Evolutionary conservation across 78 protist species (phyloP).

Genomic region (Dictyostelium intermedium): DNA sequence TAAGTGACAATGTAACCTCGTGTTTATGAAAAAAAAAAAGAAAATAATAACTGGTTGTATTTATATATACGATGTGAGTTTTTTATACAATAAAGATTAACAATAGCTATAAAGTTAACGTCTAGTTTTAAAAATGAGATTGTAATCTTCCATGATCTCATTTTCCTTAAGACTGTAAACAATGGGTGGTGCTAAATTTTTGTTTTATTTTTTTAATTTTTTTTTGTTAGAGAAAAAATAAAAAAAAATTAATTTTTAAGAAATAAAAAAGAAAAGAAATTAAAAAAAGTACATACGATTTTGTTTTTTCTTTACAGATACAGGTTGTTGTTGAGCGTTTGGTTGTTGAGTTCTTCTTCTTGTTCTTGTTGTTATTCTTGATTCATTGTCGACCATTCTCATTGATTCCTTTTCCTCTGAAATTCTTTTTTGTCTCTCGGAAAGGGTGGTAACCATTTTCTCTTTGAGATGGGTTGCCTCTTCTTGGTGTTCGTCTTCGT

Average conservation of each 20-base stretch:
- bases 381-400: slow-evolving; percentile 40
- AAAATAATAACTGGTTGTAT: too few species aligned
- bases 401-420: slow-evolving; percentile 70
- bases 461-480: slow-evolving; percentile 38
- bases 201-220: too few species aligned
- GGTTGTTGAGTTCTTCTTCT: slow-evolving; percentile 74
- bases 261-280: too few species aligned
- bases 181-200: slow-evolving; percentile 29
- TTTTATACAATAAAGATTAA: background rate
- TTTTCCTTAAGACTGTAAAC: slow-evolving; percentile 49
- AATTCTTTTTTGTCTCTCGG: slow-evolving; percentile 63
- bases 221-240: too few species aligned
- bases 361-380: slow-evolving; percentile 37
- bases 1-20: too few species aligned
- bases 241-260: too few species aligned
- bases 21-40: background rate
- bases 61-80: background rate
- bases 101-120: background rate
- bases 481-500: slow-evolving; percentile 62
- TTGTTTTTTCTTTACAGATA: slow-evolving; percentile 46
- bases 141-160: slow-evolving; percentile 64
- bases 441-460: slow-evolving; percentile 40
- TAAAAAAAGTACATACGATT: slow-evolving; percentile 14
- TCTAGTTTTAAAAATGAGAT: slow-evolving; percentile 18
- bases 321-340: background rate